Evolutionary conservation across 2,329 filamentous ascomycete genomes (phyloP), one percentile per base, ranked within the genome.

Genomic region (Lecanosticta acicola): DNA sequence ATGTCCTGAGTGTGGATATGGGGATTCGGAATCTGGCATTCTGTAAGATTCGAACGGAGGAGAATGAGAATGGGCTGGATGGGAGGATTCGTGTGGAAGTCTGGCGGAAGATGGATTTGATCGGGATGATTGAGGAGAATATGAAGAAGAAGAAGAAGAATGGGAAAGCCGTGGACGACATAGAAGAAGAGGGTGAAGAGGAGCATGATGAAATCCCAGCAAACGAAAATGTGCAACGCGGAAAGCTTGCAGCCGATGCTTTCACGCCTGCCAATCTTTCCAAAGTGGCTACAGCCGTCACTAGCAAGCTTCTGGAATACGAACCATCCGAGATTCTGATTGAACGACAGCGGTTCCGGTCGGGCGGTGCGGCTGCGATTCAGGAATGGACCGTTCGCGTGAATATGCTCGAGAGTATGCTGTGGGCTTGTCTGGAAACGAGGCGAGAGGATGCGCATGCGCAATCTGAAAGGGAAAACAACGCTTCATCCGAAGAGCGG

Each of bases 351-450:
- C 72, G 80, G 9, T 82, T 71, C 61, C 81, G 87, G 2, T 82
- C 80, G 2, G 76, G 74, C n/a, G 78, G 84, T 7, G 74, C 70
- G 0, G 68, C 78, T 0, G 76, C 80, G 0, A 80, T 94, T 1
- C 78, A 82, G 49, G 86, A 94, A 66, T 94, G 87, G 87, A 91
- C 87, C 2, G 63, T 93, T 33, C 74, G 86, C 1, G 87, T 94
- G 7, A 91, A 91, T 55, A 83, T 85, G 58, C 76, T 94, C 17
- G 87, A 94, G 64, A 80, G 81, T 3, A 93, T 93, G 81, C 67
- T 94, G 0, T 85, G 89, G 71, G 83, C 84, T 7, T 74, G 81
- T 10, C 65, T 91, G 32, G 71, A 75, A 41, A 77, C 81, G n/a
- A n/a, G n/a, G n/a, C n/a, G n/a, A n/a, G n/a, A n/a, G n/a, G n/a